Base-by-base conservation (phyloP, 176 grass and related monocot genomes). In the Cenchrus purpureus region DNA sequence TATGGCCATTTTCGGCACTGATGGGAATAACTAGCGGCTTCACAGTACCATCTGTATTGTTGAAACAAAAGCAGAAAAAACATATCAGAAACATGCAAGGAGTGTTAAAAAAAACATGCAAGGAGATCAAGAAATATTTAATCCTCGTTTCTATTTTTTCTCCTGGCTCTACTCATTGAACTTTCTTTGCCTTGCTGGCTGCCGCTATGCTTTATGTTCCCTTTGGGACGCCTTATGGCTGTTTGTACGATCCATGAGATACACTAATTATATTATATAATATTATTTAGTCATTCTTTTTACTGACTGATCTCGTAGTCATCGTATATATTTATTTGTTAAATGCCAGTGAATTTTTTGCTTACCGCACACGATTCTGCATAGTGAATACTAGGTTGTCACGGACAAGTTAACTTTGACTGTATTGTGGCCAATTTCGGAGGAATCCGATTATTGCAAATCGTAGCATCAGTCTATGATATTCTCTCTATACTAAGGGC, bases 221-320 rank as follows among this genome's bases (percentile, higher is more conserved):
- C 55, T 71, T 71, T 70, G n/a, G 53, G 32, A 42, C 6, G 44
- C 86, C 73, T 78, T 50, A 71, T 71, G 80, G 80, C 49, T 71
- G 45, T 40, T 72, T 82, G 86, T 83, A 40, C 37, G 65, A 82
- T 86, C 49, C 88, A 73, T 78, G 78, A 72, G 17, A 62, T 72
- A 65, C 42, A 61, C 48, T 40, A 46, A 49, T 82, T 68, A 80
- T 85, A 85, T 86, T 83, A 61, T 82, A 49, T 60, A 59, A 15
- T 60, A 77, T 79, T 68, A 85, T 81, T 80, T 82, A 71, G 58
- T 57, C 79, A 90, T 90, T 90, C 83, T 90, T 90, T 90, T 90
- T 19, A 87, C 64, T 77, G 5, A 87, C 55, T 77, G 3, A 43
- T 68, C 10, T 12, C 45, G 1, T 68, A n/a, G 31, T 42, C 20